Conservation (phyloP, 495 filamentous ascomycete genomes). For the Neurospora sublineolata region DNA sequence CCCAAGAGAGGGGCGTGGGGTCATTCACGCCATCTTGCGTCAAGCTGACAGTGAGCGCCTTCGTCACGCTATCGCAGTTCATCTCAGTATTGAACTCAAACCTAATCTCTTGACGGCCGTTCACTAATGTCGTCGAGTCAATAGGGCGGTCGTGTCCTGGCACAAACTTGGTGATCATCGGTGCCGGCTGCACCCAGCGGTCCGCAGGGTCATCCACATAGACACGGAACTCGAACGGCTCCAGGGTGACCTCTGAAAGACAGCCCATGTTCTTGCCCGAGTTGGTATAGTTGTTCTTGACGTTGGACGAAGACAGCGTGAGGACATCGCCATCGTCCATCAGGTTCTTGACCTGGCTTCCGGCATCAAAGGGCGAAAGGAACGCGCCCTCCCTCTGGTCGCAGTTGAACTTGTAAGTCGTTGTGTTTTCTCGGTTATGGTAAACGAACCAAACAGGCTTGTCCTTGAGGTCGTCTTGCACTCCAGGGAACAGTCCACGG, state of each 20-base stretch:
- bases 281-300: conserved; percentile 21
- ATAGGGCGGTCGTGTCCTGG: conserved; percentile 56
- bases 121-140: conserved; percentile 34
- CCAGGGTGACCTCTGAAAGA: conserved; percentile 38
- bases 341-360: conserved; percentile 52
- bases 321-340: conserved; percentile 54
- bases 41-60: conserved; percentile 28
- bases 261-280: conserved; percentile 41
- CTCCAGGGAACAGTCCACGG: conserved; percentile 35
- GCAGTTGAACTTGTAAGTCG: conserved; percentile 54
- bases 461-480: conserved; percentile 44
- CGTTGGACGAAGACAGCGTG: conserved; percentile 22
- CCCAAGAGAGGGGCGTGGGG: conserved; percentile 26
- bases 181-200: conserved; percentile 39
- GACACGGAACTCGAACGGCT: conserved; percentile 50
- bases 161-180: conserved; percentile 53
- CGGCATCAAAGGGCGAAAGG: conserved; percentile 46
- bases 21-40: conserved; percentile 3
- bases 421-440: conserved; percentile 46
- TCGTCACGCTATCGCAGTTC: conserved; percentile 46
- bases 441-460: conserved; percentile 57
- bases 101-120: conserved; percentile 19
- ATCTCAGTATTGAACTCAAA: conserved; percentile 53
- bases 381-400: conserved; percentile 33
- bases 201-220: conserved; percentile 41